phyloP scores from a whole-genome alignment of 2,329 filamentous ascomycete genomes.

The Cephalotrichum gorgonifer region DNA sequence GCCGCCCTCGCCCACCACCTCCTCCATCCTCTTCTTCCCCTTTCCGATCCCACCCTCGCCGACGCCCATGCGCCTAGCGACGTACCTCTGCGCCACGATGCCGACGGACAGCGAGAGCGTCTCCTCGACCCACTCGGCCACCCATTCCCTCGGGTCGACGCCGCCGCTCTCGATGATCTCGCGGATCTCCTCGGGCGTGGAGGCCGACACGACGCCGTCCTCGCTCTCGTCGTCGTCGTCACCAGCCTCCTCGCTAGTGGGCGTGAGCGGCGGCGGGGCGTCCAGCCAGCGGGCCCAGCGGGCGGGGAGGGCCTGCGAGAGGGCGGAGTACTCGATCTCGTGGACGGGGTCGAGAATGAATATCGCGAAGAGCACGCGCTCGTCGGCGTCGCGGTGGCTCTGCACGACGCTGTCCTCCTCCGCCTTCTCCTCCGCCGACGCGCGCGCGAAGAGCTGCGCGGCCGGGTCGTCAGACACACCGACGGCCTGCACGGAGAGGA shows the following conservation, averaged over 20 bases:
- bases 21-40: conserved; percentile 50
- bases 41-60: conserved; percentile 62
- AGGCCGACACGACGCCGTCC: conserved; percentile 29
- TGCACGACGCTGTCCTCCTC: conserved; percentile 42
- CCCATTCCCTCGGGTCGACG: conserved; percentile 93
- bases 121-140: conserved; percentile 95
- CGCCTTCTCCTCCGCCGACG: conserved; percentile 40
- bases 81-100: conserved; percentile 86
- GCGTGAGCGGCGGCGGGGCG: conserved; percentile 49
- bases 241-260: conserved; percentile 38
- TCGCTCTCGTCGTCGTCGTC: conserved; percentile 28
- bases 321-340: conserved; percentile 71
- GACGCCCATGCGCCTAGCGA: conserved; percentile 90
- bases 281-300: conserved; percentile 92
- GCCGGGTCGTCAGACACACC: conserved; percentile 44
- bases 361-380: conserved; percentile 62
- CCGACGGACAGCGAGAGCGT: conserved; percentile 67
- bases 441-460: conserved; percentile 57
- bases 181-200: conserved; percentile 65
- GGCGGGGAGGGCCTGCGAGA: conserved; percentile 74
- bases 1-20: conserved; percentile 43
- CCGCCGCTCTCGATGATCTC: conserved; percentile 67
- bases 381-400: conserved; percentile 43
- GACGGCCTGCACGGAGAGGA: conserved; percentile 89
- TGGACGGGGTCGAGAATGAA: conserved; percentile 85